Conservation (phyloP, 2,329 filamentous ascomycete species). For the Lojkania enalia region DNA sequence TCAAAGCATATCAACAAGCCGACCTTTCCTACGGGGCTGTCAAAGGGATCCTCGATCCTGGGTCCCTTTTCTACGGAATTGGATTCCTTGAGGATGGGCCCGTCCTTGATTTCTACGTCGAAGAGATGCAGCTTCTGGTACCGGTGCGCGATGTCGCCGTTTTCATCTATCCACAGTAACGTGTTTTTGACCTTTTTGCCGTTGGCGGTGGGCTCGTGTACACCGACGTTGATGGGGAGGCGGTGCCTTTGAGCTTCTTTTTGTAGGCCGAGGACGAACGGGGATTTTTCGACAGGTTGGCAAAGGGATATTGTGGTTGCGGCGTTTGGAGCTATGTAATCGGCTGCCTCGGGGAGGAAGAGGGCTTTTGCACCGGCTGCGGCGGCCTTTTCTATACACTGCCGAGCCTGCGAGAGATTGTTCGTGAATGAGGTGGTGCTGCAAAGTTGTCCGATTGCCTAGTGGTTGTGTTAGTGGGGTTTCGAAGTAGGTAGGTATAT, state of each 20-base stretch:
- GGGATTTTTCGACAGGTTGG: conserved; percentile 64
- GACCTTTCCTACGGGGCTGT: conserved; percentile 72
- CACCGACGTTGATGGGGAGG: conserved; percentile 80
- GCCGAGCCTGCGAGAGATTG: conserved; percentile 79
- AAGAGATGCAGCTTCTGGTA: conserved; percentile 95
- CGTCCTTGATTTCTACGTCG: conserved; percentile 65
- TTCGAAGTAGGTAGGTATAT: background rate
- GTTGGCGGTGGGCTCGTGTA: conserved; percentile 61
- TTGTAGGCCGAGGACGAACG: conserved; percentile 77
- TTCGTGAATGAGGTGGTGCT: conserved; percentile 76
- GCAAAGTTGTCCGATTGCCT: conserved; percentile 90
- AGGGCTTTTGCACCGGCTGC: conserved; percentile 78
- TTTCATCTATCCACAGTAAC: conserved; percentile 66
- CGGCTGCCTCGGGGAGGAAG: conserved; percentile 89
- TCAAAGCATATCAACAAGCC: conserved; percentile 90
- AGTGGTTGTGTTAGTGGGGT: background rate
- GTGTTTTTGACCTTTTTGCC: conserved; percentile 64
- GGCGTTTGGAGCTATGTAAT: conserved; percentile 73
- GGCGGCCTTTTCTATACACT: conserved; percentile 72
- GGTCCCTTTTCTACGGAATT: conserved; percentile 69
- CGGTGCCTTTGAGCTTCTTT: conserved; percentile 64
- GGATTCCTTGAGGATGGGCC: conserved; percentile 65
- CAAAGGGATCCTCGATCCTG: conserved; percentile 68
- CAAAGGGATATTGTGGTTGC: conserved; percentile 72
- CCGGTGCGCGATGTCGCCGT: conserved; percentile 60